Evolutionary conservation across 75 land plant genomes (phyloP).

Genomic region (Chamaecyparis obtusa): DNA sequence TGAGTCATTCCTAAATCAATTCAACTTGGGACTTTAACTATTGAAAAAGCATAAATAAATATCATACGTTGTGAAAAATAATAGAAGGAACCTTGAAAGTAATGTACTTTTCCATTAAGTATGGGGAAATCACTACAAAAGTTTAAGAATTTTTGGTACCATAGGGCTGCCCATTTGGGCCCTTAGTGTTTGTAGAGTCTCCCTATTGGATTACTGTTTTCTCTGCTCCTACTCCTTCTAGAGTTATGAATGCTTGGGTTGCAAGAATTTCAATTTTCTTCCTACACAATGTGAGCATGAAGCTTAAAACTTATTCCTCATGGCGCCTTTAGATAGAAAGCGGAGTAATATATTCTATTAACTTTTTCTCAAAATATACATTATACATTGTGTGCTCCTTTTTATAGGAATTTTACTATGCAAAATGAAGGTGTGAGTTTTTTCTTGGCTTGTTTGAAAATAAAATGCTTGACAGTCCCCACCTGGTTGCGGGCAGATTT

Average conservation of each 20-base stretch:
- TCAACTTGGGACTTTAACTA: neutral
- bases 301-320: neutral
- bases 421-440: conserved; percentile 53
- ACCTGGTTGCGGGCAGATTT: conserved; percentile 15
- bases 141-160: conserved; percentile 82
- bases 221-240: conserved; percentile 76
- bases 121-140: conserved; percentile 74
- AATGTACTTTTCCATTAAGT: conserved; percentile 82
- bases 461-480: conserved; percentile 44
- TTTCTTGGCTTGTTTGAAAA: conserved; percentile 43
- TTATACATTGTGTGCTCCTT: too few relatives aligned
- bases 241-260: conserved; percentile 66
- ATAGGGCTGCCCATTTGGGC: conserved; percentile 54
- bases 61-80: neutral
- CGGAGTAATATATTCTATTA: too few relatives aligned
- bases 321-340: neutral
- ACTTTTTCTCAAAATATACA: too few relatives aligned
- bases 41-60: neutral
- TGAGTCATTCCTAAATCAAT: neutral
- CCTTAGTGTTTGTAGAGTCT: conserved; percentile 64
- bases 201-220: conserved; percentile 72
- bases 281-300: conserved; percentile 30
- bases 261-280: conserved; percentile 71
- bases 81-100: conserved; percentile 79
- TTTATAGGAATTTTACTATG: neutral